These are phyloP conservation scores for Melaleuca quinquenervia DNA, from an alignment of 345 rosid species.

Conservation along the genomic window DNA sequence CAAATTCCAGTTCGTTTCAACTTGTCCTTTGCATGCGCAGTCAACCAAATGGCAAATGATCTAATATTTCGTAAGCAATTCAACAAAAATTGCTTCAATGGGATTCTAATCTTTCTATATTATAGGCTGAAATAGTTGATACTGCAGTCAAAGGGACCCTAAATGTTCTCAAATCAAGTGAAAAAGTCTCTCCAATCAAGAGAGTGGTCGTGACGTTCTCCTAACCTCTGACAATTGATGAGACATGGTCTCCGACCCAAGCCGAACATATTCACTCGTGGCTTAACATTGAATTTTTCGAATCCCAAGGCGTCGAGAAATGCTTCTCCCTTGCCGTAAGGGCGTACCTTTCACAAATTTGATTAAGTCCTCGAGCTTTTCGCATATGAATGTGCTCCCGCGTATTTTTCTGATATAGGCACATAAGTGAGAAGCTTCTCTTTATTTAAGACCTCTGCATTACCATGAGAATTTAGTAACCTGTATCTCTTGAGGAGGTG, in stretches of 20 bases:
- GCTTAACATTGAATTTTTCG: background rate
- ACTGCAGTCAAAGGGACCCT: background rate
- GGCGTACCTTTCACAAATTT: background rate
- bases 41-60: background rate
- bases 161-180: background rate
- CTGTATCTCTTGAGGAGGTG: background rate
- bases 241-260: background rate
- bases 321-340: background rate
- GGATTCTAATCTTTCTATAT: background rate
- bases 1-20: background rate
- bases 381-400: background rate
- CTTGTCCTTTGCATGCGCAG: background rate
- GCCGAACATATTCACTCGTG: background rate
- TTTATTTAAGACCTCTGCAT: background rate
- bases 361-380: background rate
- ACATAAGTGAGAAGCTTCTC: background rate
- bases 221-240: background rate
- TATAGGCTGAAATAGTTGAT: background rate
- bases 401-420: background rate
- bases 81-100: background rate
- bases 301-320: background rate
- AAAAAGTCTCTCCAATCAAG: background rate
- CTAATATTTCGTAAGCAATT: background rate
- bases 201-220: background rate
- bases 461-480: background rate